These are phyloP conservation scores for Candida nanaspora DNA, from an alignment of 805 yeast genomes.

Conservation along the genomic window DNA sequence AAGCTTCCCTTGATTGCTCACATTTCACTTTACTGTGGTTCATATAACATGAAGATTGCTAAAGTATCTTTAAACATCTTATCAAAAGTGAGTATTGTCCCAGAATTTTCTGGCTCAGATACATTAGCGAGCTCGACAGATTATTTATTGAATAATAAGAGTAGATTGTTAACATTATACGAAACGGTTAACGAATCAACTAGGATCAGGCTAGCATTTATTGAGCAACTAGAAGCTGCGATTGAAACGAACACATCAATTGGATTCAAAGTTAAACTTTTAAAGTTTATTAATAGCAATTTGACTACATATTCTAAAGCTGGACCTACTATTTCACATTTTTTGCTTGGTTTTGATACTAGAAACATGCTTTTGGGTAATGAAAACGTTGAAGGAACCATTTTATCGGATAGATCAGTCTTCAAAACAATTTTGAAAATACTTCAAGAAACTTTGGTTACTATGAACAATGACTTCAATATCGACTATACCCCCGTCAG, in stretches of 20 bases:
- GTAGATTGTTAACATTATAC: constrained; percentile 61
- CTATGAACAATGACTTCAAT: constrained; percentile 27
- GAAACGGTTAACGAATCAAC: constrained; percentile 74
- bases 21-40: constrained; percentile 67
- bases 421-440: constrained; percentile 46
- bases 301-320: constrained; percentile 32
- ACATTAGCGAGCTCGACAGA: constrained; percentile 15
- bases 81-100: constrained; percentile 32
- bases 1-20: constrained; percentile 69
- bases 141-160: constrained; percentile 33
- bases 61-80: constrained; percentile 47
- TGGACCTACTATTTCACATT: constrained; percentile 57
- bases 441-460: constrained; percentile 39
- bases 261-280: constrained; percentile 46
- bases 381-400: constrained; percentile 38
- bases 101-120: constrained; percentile 32
- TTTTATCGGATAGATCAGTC: constrained; percentile 47
- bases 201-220: constrained; percentile 65
- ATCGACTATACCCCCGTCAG: constrained; percentile 50
- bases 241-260: constrained; percentile 33
- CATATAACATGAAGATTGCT: constrained; percentile 44
- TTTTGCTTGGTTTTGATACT: constrained; percentile 65
- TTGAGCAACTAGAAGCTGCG: constrained; percentile 52
- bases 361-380: constrained; percentile 41
- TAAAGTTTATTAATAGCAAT: constrained; percentile 50